phyloP scores from a whole-genome alignment of 768 basidiomycete species.

The Lactarius indigo region DNA sequence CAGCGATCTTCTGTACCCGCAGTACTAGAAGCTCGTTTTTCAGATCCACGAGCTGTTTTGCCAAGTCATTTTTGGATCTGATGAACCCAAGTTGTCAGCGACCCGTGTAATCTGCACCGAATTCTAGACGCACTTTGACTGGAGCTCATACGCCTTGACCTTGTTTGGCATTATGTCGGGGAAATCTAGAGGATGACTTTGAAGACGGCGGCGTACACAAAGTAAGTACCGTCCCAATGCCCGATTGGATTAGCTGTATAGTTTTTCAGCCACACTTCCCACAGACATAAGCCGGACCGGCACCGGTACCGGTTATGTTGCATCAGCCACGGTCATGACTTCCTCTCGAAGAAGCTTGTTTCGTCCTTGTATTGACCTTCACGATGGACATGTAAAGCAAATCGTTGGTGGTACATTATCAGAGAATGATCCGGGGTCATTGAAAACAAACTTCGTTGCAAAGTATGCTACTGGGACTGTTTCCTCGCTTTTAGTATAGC shows the following conservation, averaged over 20 bases:
- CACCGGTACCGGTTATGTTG: neutral
- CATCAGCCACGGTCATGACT: neutral
- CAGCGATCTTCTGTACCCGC: constrained; percentile 97
- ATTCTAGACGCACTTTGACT: constrained; percentile 72
- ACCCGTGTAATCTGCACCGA: neutral
- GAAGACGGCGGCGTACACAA: constrained; percentile 35
- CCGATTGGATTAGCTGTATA: constrained; percentile 35
- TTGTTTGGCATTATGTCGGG: constrained; percentile 74
- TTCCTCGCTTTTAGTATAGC: neutral
- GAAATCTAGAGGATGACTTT: constrained; percentile 32
- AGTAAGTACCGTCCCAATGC: constrained; percentile 32
- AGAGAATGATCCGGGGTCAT: constrained; percentile 50
- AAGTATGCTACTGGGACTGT: constrained; percentile 47
- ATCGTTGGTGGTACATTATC: constrained; percentile 95
- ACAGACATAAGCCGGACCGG: constrained; percentile 23
- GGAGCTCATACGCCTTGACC: constrained; percentile 95
- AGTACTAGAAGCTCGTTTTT: constrained; percentile 92
- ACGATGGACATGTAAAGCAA: constrained; percentile 94
- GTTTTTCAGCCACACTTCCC: constrained; percentile 44
- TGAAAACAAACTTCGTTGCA: constrained; percentile 90
- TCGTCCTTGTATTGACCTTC: constrained; percentile 95
- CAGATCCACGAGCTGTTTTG: constrained; percentile 89
- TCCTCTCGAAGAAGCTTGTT: constrained; percentile 47
- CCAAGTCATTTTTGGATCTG: constrained; percentile 96
- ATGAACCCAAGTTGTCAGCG: neutral